phyloP scores from a whole-genome alignment of 257 asterid genomes.

The Nicotiana otophora region DNA sequence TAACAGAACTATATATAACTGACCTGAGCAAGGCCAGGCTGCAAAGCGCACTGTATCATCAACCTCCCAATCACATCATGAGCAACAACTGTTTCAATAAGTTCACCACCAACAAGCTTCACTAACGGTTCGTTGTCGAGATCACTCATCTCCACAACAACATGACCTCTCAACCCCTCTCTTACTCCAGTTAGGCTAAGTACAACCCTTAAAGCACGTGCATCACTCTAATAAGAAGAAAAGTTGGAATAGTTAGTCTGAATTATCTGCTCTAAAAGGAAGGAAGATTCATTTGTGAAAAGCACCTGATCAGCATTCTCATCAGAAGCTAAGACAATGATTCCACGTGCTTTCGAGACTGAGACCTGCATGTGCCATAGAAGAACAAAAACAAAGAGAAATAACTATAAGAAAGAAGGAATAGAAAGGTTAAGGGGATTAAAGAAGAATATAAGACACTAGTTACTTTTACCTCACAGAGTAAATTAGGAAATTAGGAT shows the following conservation, averaged over 20 bases:
- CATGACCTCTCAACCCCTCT: conserved; percentile 93
- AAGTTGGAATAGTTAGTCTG: conserved; percentile 5
- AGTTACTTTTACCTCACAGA: neutral
- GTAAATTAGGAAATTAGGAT: neutral
- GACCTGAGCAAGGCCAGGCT: conserved; percentile 99
- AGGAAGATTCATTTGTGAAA: conserved; percentile 9
- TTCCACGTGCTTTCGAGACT: conserved; percentile 95
- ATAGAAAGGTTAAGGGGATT: neutral
- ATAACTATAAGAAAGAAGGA: conserved; percentile 11
- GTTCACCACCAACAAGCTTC: conserved; percentile 97
- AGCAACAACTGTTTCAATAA: conserved; percentile 94
- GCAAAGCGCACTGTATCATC: conserved; percentile 99
- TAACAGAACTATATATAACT: conserved; percentile 18
- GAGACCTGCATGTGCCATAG: conserved; percentile 57
- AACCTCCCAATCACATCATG: conserved; percentile 97
- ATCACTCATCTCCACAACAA: conserved; percentile 98
- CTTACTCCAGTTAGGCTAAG: conserved; percentile 90
- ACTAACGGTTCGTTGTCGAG: conserved; percentile 97
- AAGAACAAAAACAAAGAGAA: conserved; percentile 2
- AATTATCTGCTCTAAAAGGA: conserved; percentile 41
- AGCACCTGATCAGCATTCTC: conserved; percentile 97
- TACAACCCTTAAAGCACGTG: conserved; percentile 96
- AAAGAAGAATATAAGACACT: neutral
- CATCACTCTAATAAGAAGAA: conserved; percentile 69
- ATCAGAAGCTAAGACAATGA: conserved; percentile 91